These are phyloP conservation scores for Astragalus membranaceus DNA, from an alignment of 306 rosid species.

Conservation along the genomic window DNA sequence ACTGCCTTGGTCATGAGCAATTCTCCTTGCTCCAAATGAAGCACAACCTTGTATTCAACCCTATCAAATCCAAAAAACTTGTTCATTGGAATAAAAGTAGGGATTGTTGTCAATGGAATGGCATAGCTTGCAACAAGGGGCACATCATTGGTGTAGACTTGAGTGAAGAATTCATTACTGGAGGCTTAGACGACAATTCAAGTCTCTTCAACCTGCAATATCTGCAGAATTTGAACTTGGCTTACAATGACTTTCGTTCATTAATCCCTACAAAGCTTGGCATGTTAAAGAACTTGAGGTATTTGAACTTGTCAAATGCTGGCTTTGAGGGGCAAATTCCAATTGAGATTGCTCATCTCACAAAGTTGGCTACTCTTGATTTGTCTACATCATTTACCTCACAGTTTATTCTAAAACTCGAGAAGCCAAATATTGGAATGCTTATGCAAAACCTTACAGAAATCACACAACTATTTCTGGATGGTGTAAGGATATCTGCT, in stretches of 20 bases:
- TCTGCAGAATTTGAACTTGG: conserved; percentile 23
- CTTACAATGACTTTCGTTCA: not conserved
- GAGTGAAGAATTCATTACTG: conserved; percentile 15
- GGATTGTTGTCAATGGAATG: conserved; percentile 39
- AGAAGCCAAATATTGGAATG: conserved; percentile 4
- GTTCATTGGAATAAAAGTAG: conserved; percentile 10
- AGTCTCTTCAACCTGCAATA: conserved; percentile 23
- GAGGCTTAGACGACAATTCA: conserved; percentile 18
- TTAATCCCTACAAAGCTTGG: conserved; percentile 19
- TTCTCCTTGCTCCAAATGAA: not conserved
- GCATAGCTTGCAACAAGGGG: conserved; percentile 31
- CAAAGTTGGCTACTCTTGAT: conserved; percentile 19
- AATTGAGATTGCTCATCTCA: conserved; percentile 22
- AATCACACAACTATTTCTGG: conserved; percentile 28
- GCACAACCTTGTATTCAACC: not conserved
- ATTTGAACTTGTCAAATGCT: conserved; percentile 17
- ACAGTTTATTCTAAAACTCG: not conserved
- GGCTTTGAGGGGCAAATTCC: conserved; percentile 28
- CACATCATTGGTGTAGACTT: conserved; percentile 10
- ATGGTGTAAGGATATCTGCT: conserved; percentile 32
- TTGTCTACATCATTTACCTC: not conserved
- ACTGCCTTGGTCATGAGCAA: not conserved
- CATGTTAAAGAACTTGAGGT: conserved; percentile 4
- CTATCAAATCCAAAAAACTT: not conserved
- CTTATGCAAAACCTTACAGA: conserved; percentile 23